phyloP scores from a whole-genome alignment of 495 filamentous ascomycete genomes.

The Patellaria atrata region DNA sequence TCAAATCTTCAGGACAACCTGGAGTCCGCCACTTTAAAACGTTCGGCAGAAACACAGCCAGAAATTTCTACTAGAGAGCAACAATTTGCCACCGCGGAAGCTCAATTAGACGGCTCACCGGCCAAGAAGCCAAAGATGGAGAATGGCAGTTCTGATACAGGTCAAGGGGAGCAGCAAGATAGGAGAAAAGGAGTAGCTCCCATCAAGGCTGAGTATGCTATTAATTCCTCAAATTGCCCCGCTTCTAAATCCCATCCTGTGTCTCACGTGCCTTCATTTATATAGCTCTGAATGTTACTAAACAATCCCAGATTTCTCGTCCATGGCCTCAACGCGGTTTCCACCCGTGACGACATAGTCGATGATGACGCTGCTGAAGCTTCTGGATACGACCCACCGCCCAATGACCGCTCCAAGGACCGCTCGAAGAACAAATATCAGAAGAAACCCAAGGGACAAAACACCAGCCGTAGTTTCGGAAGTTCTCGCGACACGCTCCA shows the following conservation, averaged over 20 bases:
- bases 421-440: slow-evolving; percentile 37
- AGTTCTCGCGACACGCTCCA: slow-evolving; percentile 59
- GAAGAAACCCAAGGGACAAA: slow-evolving; percentile 66
- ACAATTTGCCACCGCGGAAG: no score
- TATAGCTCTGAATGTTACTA: slow-evolving; percentile 19
- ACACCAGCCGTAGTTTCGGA: slow-evolving; percentile 74
- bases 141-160: slow-evolving; percentile 17
- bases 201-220: slow-evolving; percentile 68
- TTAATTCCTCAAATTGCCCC: background rate
- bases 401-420: slow-evolving; percentile 23
- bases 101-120: no score
- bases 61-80: no score
- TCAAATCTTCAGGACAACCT: no score
- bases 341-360: no score
- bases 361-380: slow-evolving; percentile 28
- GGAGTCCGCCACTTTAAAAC: no score
- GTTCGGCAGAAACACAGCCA: no score
- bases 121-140: slow-evolving; percentile 47
- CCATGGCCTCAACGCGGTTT: background rate
- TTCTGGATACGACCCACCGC: slow-evolving; percentile 19
- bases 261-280: no score
- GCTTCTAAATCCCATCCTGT: slow-evolving; percentile 8
- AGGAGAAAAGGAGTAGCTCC: slow-evolving; percentile 56
- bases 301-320: slow-evolving; percentile 4
- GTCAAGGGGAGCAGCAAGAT: slow-evolving; percentile 30